Conservation (phyloP, 768 basidiomycete genomes). For the Sistotremastrum niveocremeum region DNA sequence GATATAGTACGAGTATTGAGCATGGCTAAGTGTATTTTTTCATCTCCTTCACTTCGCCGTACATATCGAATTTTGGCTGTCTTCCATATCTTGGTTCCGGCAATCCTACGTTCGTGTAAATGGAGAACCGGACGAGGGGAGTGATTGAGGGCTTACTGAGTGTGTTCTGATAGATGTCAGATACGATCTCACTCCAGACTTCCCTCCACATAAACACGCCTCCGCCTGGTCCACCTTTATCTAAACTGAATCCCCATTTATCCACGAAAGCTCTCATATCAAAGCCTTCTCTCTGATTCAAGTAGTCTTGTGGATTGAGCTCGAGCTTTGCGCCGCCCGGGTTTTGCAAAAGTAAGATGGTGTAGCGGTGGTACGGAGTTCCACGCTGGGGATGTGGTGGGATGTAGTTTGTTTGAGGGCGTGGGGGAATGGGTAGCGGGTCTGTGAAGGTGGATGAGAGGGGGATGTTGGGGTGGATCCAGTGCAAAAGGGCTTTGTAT, state of each 20-base stretch:
- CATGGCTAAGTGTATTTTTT: slow-evolving; percentile 26
- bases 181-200: slow-evolving; percentile 56
- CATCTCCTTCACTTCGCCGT: slow-evolving; percentile 34
- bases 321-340: slow-evolving; percentile 27
- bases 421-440: slow-evolving; percentile 26
- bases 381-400: slow-evolving; percentile 89
- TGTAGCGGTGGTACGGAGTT: slow-evolving; percentile 84
- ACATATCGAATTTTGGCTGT: slow-evolving; percentile 39
- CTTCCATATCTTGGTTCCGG: slow-evolving; percentile 47
- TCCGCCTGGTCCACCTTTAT: slow-evolving; percentile 37
- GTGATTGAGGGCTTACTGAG: slow-evolving; percentile 36
- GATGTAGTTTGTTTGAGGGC: slow-evolving; percentile 60
- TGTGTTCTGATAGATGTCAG: slow-evolving; percentile 49
- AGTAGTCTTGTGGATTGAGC: slow-evolving; percentile 31
- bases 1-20: too few relatives aligned
- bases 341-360: slow-evolving; percentile 63
- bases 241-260: slow-evolving; percentile 32
- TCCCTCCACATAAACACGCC: slow-evolving; percentile 79
- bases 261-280: slow-evolving; percentile 49
- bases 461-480: slow-evolving; percentile 76
- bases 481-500: slow-evolving; percentile 70
- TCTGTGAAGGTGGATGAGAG: slow-evolving; percentile 44
- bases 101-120: slow-evolving; percentile 16
- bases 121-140: background rate
- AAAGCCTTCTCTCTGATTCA: slow-evolving; percentile 31